phyloP scores from a whole-genome alignment of 208 protist species.

The Acanthamoeba triangularis region DNA sequence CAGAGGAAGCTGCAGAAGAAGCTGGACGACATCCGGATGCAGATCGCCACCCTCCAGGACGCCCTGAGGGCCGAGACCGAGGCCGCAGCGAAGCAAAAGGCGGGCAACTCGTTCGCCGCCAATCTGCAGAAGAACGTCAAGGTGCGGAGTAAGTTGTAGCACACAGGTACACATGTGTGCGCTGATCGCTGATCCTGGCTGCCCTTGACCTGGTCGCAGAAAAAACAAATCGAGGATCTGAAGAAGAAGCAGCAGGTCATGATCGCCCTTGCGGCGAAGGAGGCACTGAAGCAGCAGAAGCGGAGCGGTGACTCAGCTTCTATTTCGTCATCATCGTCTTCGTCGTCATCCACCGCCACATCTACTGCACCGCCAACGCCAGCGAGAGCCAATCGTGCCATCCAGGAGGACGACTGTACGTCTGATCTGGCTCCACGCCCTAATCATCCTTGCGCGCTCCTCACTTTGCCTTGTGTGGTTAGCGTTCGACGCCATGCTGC shows the following conservation, averaged over 20 bases:
- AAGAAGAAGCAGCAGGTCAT: constrained; percentile 28
- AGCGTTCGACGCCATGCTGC: constrained; percentile 39
- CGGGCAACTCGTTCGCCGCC: background rate
- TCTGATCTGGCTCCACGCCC: background rate
- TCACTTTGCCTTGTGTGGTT: background rate
- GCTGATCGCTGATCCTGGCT: background rate
- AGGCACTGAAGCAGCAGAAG: constrained; percentile 1
- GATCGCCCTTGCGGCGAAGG: constrained; percentile 11
- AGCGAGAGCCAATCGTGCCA: background rate
- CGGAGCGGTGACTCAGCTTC: background rate
- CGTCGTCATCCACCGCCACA: background rate
- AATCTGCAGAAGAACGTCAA: constrained; percentile 14
- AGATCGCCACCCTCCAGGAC: constrained; percentile 20
- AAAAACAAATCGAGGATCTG: constrained; percentile 57
- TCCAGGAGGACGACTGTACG: constrained; percentile 30
- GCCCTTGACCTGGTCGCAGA: background rate
- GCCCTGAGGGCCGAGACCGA: background rate
- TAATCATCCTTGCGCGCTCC: background rate
- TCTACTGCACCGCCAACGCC: background rate
- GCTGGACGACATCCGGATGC: background rate
- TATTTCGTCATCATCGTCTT: constrained; percentile 3
- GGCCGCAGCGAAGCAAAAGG: background rate
- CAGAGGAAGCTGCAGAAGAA: constrained; percentile 18
- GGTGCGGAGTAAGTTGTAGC: background rate
- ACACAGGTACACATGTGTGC: background rate